Conservation (phyloP, 768 basidiomycete species). For the Lyophyllum shimeji region DNA sequence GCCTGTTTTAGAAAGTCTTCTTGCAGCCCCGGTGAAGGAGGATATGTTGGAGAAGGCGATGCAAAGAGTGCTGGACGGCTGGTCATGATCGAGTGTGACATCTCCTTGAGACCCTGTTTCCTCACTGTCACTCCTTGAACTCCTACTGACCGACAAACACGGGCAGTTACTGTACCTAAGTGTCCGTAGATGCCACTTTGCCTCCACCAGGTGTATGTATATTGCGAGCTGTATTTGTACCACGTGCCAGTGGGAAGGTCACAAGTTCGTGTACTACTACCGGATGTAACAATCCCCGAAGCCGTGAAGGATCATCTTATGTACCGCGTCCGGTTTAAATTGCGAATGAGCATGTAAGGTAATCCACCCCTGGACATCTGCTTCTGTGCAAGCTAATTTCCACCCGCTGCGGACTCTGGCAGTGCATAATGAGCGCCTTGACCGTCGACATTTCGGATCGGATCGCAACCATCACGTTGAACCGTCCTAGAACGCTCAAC, state of each 20-base stretch:
- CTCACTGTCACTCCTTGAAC: background rate
- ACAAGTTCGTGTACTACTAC: background rate
- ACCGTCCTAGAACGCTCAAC: constrained; percentile 59
- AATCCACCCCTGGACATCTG: background rate
- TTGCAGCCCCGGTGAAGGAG: constrained; percentile 40
- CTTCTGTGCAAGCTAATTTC: background rate
- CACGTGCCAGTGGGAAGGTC: background rate
- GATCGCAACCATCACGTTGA: constrained; percentile 70
- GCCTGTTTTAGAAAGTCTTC: constrained; percentile 52
- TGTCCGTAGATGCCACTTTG: background rate
- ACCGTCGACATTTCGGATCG: constrained; percentile 48
- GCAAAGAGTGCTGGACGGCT: constrained; percentile 39
- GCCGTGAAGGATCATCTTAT: background rate
- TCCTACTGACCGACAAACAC: no score
- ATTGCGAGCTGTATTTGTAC: background rate
- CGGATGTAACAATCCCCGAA: background rate
- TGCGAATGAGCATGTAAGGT: background rate
- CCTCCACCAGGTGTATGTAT: background rate
- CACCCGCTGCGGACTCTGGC: background rate
- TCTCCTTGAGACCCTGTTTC: background rate
- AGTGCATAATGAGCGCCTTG: constrained; percentile 39
- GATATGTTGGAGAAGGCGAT: constrained; percentile 41
- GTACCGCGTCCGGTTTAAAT: no score
- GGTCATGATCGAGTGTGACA: constrained; percentile 28
- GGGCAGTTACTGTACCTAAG: background rate